These are phyloP conservation scores for Naganishia friedmannii DNA, from an alignment of 768 basidiomycete species.

Conservation along the genomic window DNA sequence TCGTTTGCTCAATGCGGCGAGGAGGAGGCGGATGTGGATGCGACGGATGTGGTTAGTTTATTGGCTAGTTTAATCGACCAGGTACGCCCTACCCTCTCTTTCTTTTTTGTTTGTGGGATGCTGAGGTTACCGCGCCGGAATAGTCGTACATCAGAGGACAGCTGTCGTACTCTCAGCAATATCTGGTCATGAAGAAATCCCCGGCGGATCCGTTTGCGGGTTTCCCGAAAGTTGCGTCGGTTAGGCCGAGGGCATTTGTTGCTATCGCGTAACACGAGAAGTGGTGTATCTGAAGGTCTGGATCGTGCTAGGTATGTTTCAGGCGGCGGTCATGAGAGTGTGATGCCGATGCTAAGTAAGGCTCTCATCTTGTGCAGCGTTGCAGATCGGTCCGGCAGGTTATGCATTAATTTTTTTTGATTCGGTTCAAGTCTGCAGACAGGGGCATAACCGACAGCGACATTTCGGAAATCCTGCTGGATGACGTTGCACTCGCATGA, in stretches of 20 bases:
- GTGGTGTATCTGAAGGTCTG: too few relatives aligned
- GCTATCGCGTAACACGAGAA: not conserved
- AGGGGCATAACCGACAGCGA: too few relatives aligned
- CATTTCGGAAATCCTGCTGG: too few relatives aligned
- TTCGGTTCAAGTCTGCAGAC: too few relatives aligned
- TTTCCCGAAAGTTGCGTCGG: constrained; percentile 23
- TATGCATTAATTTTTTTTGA: too few relatives aligned
- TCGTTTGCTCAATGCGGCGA: constrained; percentile 22
- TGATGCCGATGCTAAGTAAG: too few relatives aligned
- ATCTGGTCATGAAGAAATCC: constrained; percentile 19
- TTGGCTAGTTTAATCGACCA: constrained; percentile 33
- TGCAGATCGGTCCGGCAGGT: too few relatives aligned
- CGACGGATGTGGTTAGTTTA: constrained; percentile 30
- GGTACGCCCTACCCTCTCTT: constrained; percentile 12
- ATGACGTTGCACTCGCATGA: too few relatives aligned
- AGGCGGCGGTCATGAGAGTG: too few relatives aligned
- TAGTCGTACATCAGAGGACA: constrained; percentile 32
- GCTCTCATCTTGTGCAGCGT: too few relatives aligned
- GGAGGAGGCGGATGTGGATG: constrained; percentile 24
- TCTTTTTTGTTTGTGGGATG: too few relatives aligned
- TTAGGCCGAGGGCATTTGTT: constrained; percentile 9
- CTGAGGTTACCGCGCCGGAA: not conserved
- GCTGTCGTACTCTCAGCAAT: constrained; percentile 28
- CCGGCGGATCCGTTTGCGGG: constrained; percentile 26
- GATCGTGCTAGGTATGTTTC: too few relatives aligned